Conservation (phyloP, 345 rosid species). For the Ricinus communis region DNA sequence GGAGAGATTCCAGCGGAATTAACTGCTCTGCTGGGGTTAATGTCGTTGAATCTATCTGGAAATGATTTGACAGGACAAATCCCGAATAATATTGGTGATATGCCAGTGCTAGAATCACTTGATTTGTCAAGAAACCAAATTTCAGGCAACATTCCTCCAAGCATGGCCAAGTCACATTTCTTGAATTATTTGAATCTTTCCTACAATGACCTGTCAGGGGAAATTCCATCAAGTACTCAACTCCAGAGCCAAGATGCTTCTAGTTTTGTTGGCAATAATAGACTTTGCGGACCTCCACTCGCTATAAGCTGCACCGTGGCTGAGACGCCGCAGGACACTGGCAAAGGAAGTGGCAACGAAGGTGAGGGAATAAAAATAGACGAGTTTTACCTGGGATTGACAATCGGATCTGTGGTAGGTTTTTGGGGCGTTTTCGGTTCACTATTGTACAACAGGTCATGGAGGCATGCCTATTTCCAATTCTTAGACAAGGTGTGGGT, state of each 20-base stretch:
- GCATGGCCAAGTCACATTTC: neutral
- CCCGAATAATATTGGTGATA: neutral
- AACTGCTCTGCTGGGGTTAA: constrained; percentile 1
- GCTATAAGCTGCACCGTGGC: neutral
- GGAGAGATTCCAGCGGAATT: neutral
- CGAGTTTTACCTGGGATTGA: constrained; percentile 7
- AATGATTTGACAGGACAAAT: constrained; percentile 5
- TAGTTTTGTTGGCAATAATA: neutral
- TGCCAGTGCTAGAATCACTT: neutral
- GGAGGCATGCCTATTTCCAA: constrained; percentile 7
- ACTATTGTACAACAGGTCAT: neutral
- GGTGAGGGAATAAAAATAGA: neutral
- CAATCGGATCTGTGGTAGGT: constrained; percentile 14
- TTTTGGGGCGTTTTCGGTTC: constrained; percentile 1
- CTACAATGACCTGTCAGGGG: constrained; percentile 3
- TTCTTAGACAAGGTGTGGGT: neutral
- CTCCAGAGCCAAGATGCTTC: constrained; percentile 7
- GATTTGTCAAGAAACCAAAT: neutral
- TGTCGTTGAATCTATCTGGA: constrained; percentile 1
- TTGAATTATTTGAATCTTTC: neutral
- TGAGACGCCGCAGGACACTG: neutral
- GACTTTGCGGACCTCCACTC: constrained; percentile 7
- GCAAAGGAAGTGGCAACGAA: neutral
- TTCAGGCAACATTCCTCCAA: neutral
- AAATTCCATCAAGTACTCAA: constrained; percentile 13